Base-by-base conservation (phyloP, 805 yeast genomes). In the Starmerella tilneyi region DNA sequence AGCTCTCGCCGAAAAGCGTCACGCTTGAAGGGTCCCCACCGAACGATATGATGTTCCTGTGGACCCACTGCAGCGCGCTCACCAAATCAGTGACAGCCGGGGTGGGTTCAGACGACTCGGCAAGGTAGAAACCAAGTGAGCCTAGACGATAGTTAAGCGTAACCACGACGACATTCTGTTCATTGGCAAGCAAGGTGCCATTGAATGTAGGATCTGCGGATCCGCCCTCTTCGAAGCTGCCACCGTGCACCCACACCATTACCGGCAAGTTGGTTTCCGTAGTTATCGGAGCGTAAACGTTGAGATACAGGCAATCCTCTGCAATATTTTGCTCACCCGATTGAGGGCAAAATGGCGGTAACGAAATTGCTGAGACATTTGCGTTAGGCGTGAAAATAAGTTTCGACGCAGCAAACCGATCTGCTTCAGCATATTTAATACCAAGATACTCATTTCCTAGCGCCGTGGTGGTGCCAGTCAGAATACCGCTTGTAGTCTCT, bases 151-250 rank as follows among this genome's bases (percentile, higher is more conserved):
- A 36, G 12, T 36, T 36, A 2, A 36, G 11, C 4, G 40, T 36
- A 15, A 36, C 40, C 7, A 36, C 40, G 12, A 36, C 24, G 15
- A 36, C 31, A 8, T 36, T n/a, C 30, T 36, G 40, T 24, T 36
- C 40, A 24, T 36, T 28, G 17, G 40, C 40, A 9, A 36, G 40
- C 12, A 15, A 9, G 17, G 30, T 15, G 4, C 40, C 40, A 6
- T 36, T 24, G 29, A 36, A 36, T 5, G 40, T 36, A 9, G 40
- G 40, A 11, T 36, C 40, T 3, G 40, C 40, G 6, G 40, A 36
- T 13, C 40, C 40, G 16, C 40, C 40, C 2, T 36, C 22, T 36
- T 36, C 23, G 13, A 36, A 36, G 40, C 40, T 36, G 12, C 40
- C 40, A 9, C 40, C 40, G 12, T 36, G 30, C 4, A 36, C 28